A percentile compares a stretch with the other conserved stretches of the same genome.
Evolutionary conservation across 1,284 basidiomycete genomes (phyloP).

Genomic region (Rhodofomes roseus): DNA sequence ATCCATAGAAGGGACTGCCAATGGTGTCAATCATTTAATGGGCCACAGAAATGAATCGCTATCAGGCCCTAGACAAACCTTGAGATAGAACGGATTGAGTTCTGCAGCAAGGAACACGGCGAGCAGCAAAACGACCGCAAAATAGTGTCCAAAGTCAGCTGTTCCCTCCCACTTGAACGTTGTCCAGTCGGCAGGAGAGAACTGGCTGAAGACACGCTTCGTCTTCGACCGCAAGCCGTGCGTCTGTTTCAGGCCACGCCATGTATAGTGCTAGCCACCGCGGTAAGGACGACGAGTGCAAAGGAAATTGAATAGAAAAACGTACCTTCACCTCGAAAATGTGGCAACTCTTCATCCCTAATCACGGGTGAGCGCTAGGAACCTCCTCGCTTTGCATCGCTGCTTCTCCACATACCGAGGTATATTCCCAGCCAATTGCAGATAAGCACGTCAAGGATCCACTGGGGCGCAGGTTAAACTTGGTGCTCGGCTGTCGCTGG

Average conservation of each 20-base stretch:
- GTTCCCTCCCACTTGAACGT: constrained; percentile 86
- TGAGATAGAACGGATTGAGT: constrained; percentile 81
- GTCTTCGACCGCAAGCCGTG: constrained; percentile 74
- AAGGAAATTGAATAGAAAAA: constrained; percentile 2
- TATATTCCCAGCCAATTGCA: constrained; percentile 87
- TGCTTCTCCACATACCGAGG: constrained; percentile 45
- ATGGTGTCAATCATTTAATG: background rate
- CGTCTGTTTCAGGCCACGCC: constrained; percentile 78
- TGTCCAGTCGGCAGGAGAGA: constrained; percentile 83
- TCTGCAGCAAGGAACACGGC: constrained; percentile 80
- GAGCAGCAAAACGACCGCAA: constrained; percentile 69
- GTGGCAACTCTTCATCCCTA: constrained; percentile 82
- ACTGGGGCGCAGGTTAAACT: constrained; percentile 39
- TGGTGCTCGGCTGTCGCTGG: constrained; percentile 7
- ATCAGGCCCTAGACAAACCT: constrained; percentile 39
- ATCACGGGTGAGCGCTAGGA: constrained; percentile 6
- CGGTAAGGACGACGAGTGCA: background rate
- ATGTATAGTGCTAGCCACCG: constrained; percentile 62
- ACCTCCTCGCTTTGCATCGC: background rate
- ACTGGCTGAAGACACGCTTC: constrained; percentile 72
- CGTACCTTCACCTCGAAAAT: constrained; percentile 80
- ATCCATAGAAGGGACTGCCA: constrained; percentile 73
- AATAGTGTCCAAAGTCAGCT: constrained; percentile 69
- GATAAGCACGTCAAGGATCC: constrained; percentile 79
- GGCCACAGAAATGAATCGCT: background rate